phyloP scores from a whole-genome alignment of 306 rosid species.

The Dalbergia cultrata region DNA sequence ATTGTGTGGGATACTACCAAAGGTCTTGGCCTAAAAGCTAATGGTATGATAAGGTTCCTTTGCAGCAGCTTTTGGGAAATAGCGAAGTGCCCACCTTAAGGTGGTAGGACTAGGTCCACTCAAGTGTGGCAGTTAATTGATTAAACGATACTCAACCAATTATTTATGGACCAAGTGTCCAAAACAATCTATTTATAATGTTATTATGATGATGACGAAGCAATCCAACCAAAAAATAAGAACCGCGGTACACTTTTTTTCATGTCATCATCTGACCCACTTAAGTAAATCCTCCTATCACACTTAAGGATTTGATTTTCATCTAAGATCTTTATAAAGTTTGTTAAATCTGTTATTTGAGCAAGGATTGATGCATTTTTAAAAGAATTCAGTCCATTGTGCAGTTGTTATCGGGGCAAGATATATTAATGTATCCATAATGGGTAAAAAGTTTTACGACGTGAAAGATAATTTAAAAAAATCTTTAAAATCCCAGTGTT shows the following conservation, averaged over 20 bases:
- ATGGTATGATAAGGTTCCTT: not conserved
- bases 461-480: not conserved
- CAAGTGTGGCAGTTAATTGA: slow-evolving; percentile 33
- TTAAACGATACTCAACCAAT: slow-evolving; percentile 41
- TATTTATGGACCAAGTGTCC: slow-evolving; percentile 35
- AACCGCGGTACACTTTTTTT: not conserved
- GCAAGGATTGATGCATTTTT: not conserved
- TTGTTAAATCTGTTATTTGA: not conserved
- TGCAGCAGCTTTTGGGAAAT: slow-evolving; percentile 13
- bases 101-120: slow-evolving; percentile 43
- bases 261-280: not conserved
- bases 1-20: not conserved
- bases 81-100: slow-evolving; percentile 29
- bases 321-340: not conserved
- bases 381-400: not conserved
- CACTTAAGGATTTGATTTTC: not conserved
- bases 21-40: not conserved
- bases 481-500: no score
- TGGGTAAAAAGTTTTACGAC: not conserved
- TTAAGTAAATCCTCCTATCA: not conserved
- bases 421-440: no score
- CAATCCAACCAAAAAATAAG: not conserved
- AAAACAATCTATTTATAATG: slow-evolving; percentile 1
- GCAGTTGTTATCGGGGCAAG: not conserved
- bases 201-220: not conserved